A percentile compares a stretch with the other conserved stretches of the same genome.
Conservation (phyloP, 139 green algal genomes). For the Astrephomene gubernaculifera region DNA sequence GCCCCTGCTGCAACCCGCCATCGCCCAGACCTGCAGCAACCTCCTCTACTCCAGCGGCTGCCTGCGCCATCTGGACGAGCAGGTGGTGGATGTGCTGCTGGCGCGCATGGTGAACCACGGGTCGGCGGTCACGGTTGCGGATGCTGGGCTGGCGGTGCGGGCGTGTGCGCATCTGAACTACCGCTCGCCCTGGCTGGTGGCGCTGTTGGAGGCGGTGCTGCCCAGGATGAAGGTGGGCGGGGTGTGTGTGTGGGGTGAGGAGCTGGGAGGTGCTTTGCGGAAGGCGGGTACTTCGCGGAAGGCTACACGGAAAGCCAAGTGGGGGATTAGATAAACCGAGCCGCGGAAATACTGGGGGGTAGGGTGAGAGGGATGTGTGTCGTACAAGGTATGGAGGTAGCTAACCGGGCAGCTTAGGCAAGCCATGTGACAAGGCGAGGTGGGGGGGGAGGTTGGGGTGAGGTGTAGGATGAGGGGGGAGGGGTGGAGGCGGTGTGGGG, state of each 20-base stretch:
- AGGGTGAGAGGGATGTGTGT: too few relatives aligned
- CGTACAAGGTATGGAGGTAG: too few relatives aligned
- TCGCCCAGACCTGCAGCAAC: constrained; percentile 10
- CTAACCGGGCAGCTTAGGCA: too few relatives aligned
- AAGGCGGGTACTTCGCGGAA: background rate
- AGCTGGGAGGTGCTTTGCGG: background rate
- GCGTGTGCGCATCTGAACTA: constrained; percentile 16
- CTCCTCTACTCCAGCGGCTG: background rate
- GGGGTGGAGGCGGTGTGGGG: too few relatives aligned
- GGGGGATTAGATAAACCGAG: too few relatives aligned
- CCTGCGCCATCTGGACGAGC: constrained; percentile 30
- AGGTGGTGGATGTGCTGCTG: background rate
- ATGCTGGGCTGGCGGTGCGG: constrained; percentile 1
- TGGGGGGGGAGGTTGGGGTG: too few relatives aligned
- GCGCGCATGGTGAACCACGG: background rate
- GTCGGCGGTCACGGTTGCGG: background rate
- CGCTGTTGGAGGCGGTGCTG: background rate
- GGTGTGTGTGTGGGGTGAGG: background rate
- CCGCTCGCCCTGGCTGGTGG: constrained; percentile 3
- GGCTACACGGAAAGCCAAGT: background rate
- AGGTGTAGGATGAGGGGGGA: too few relatives aligned
- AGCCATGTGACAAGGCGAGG: too few relatives aligned
- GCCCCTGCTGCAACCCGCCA: background rate
- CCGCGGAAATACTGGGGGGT: too few relatives aligned
- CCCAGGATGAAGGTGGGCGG: background rate